Conservation (phyloP, 108 stramenopile genomes). For the Pseudonitzschia delicatissima region DNA sequence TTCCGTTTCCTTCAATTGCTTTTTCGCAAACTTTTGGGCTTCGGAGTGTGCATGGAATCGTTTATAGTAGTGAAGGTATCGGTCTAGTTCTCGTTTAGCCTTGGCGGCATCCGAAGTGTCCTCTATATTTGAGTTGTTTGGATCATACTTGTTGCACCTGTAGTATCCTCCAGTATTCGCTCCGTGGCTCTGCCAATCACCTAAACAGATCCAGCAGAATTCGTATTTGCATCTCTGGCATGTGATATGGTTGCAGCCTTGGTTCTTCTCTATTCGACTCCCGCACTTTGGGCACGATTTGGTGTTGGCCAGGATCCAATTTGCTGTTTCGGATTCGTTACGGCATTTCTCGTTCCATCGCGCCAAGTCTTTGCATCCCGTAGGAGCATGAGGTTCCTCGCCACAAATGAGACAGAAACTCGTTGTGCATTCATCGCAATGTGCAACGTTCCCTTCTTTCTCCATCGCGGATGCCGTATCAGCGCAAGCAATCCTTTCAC, state of each 20-base stretch:
- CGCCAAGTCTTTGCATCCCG: conserved; percentile 70
- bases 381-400: conserved; percentile 94
- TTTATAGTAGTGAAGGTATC: conserved; percentile 99
- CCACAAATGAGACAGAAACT: conserved; percentile 90
- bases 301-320: conserved; percentile 99
- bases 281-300: conserved; percentile 97
- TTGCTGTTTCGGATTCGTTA: conserved; percentile 97
- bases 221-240: conserved; percentile 71
- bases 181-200: conserved; percentile 94
- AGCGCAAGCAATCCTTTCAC: conserved; percentile 88
- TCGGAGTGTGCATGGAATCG: conserved; percentile 91
- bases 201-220: conserved; percentile 99
- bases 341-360: conserved; percentile 93
- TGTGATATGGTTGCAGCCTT: conserved; percentile 99
- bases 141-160: conserved; percentile 93
- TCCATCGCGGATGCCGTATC: conserved; percentile 55
- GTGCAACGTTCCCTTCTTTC: conserved; percentile 50
- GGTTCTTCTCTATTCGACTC: conserved; percentile 98
- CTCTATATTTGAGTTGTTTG: conserved; percentile 14
- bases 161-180: conserved; percentile 98
- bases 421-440: conserved; percentile 67
- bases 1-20: conserved; percentile 86
- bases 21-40: conserved; percentile 91
- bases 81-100: conserved; percentile 93
- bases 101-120: conserved; percentile 79